A percentile compares a stretch with the other conserved stretches of the same genome.
Evolutionary conservation across 805 yeast genomes (phyloP).

Genomic region (Brettanomyces bruxellensis): DNA sequence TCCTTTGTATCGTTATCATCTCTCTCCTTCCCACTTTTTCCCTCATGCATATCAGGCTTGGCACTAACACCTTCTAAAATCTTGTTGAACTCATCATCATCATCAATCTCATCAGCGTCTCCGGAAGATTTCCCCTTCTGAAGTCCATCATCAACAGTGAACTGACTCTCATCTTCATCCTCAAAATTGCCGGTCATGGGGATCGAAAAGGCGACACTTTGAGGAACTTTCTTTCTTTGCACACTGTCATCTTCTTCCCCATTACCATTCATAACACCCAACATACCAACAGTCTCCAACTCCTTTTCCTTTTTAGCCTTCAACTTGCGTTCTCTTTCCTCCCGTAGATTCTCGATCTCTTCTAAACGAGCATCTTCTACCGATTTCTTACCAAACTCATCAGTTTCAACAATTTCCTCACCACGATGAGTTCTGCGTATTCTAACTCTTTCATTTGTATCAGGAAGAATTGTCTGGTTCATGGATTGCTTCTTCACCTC

Average conservation of each 20-base stretch:
- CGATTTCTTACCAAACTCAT: conserved; percentile 25
- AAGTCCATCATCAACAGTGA: too few relatives aligned
- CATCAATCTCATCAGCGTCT: conserved; percentile 2
- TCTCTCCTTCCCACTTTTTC: not conserved
- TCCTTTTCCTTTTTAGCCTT: conserved; percentile 8
- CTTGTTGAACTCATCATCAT: conserved; percentile 11
- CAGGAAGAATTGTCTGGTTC: conserved; percentile 55
- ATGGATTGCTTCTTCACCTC: conserved; percentile 62
- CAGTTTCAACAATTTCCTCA: conserved; percentile 64
- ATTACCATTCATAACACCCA: conserved; percentile 1
- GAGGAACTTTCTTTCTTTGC: too few relatives aligned
- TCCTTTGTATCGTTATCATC: not conserved
- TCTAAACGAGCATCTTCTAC: conserved; percentile 18
- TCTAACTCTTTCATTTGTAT: conserved; percentile 37
- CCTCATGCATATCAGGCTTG: not conserved
- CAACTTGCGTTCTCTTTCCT: conserved; percentile 2
- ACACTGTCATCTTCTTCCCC: not conserved
- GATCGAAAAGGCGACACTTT: not conserved
- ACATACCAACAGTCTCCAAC: conserved; percentile 1
- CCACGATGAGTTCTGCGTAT: conserved; percentile 82
- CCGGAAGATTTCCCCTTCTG: too few relatives aligned
- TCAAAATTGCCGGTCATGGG: conserved; percentile 4
- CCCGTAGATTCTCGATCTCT: conserved; percentile 18
- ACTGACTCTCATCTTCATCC: not conserved
- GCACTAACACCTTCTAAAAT: conserved; percentile 5